Percentiles rank a stretch among this genome's conserved stretches.
Conservation (phyloP, 805 yeast species). For the Cyberlindnera sargentensis region DNA sequence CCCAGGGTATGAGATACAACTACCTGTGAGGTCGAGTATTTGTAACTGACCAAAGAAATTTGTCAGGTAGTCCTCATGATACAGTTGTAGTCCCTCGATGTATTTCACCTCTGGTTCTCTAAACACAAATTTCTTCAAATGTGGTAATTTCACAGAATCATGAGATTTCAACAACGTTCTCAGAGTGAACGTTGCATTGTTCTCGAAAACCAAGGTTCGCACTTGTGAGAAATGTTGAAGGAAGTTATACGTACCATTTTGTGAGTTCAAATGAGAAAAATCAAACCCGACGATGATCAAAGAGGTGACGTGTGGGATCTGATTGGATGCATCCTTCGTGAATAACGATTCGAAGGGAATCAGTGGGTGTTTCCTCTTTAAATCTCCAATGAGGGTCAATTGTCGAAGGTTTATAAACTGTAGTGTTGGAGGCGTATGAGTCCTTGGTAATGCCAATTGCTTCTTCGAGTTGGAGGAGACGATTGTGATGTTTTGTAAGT, state of each 20-base stretch:
- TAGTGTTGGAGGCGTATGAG: neutral
- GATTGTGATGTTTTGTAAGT: conserved; percentile 12
- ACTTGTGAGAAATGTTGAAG: conserved; percentile 15
- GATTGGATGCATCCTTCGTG: conserved; percentile 2
- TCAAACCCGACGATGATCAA: conserved; percentile 20
- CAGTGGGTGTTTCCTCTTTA: conserved; percentile 10
- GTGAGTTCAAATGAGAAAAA: conserved; percentile 9
- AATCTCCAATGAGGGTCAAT: conserved; percentile 14
- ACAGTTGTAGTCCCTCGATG: conserved; percentile 11
- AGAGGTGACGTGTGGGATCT: conserved; percentile 11
- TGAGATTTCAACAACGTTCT: conserved; percentile 12
- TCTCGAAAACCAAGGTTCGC: conserved; percentile 16
- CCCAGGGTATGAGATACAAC: conserved; percentile 20
- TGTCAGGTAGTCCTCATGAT: conserved; percentile 7
- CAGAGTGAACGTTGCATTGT: conserved; percentile 15
- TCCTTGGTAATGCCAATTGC: conserved; percentile 4
- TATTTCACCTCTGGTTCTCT: conserved; percentile 15
- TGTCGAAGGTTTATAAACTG: conserved; percentile 8
- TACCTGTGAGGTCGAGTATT: conserved; percentile 18
- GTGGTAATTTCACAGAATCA: conserved; percentile 12
- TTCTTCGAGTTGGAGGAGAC: conserved; percentile 6
- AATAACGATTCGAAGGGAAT: conserved; percentile 18
- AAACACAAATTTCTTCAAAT: conserved; percentile 11
- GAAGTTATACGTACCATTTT: conserved; percentile 18
- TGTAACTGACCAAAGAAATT: conserved; percentile 12